Percentiles rank a stretch among this genome's conserved stretches.
phyloP scores from a whole-genome alignment of 192 early-diverging fungal genomes.

The Pecoramyces ruminantium region DNA sequence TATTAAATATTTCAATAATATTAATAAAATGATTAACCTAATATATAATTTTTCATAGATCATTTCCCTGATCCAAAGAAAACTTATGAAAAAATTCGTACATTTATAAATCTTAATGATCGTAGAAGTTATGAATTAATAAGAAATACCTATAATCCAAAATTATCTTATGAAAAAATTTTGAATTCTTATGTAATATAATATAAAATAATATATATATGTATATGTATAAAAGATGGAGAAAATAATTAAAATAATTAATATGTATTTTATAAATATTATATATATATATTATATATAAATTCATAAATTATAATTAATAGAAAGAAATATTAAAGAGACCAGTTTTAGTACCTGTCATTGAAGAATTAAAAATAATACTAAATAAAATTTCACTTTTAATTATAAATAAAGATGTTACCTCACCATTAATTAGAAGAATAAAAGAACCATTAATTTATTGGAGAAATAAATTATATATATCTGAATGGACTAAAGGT shows the following conservation, averaged over 20 bases:
- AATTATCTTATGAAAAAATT: conserved; percentile 49
- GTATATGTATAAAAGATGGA: too few species aligned
- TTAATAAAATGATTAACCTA: too few species aligned
- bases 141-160: conserved; percentile 50
- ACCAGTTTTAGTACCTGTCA: conserved; percentile 40
- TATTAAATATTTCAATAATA: too few species aligned
- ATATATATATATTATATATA: not conserved
- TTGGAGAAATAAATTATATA: not conserved
- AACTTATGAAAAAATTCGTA: conserved; percentile 36
- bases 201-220: not conserved
- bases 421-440: conserved; percentile 38
- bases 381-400: conserved; percentile 59
- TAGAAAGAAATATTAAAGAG: conserved; percentile 51
- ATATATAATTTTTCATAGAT: too few species aligned
- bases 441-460: conserved; percentile 4
- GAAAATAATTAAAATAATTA: too few species aligned
- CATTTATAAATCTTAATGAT: conserved; percentile 55
- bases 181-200: conserved; percentile 33
- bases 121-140: conserved; percentile 44
- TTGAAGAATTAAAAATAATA: conserved; percentile 54
- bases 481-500: not conserved
- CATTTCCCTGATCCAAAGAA: conserved; percentile 49
- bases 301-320: conserved; percentile 4
- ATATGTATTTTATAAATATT: too few species aligned
- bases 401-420: conserved; percentile 48